Base-by-base conservation (phyloP, 2,329 filamentous ascomycete genomes). In the Penicillium glabrum region DNA sequence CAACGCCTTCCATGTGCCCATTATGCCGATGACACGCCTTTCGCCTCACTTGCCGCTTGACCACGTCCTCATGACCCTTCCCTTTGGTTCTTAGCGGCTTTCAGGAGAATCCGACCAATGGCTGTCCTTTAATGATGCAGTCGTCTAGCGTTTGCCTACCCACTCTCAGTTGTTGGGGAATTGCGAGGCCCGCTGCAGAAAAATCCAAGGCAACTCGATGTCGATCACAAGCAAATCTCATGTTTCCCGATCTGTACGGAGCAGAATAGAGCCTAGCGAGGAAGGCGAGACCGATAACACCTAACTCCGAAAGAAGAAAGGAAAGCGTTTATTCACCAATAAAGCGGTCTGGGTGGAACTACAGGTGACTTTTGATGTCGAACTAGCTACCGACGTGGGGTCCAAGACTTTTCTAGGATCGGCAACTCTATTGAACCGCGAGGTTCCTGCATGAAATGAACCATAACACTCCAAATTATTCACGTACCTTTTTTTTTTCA, bases 331-430 rank as follows among this genome's bases (percentile, higher is more conserved):
- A 2, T 27, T 46, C 19, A 13, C 23, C 10, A 46, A 46, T 27
- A 16, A 19, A 31, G 5, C 27, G n/a, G 26, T 10, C 26, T 9
- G 13, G 46, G 29, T 8, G 21, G 13, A 19, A 24, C 6, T 41
- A 19, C 26, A 37, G 46, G n/a, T 29, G 19, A n/a, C 19, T 49
- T 49, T 43, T 21, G 45, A 51, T 52, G 43, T 44, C 45, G 45
- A 37, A 39, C 19, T 53, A 58, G 53, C 59, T 59, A 63, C 56
- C 53, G 53, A 61, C 61, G 61, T 62, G 58, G 58, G 54, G 61
- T 53, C 29, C 33, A 54, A 39, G 51, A 21, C 51, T 54, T 54
- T 24, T 51, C 47, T 51, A 56, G 52, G 60, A 63, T 65, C 63
- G 57, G 49, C 63, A 66, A 65, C 59, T 60, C 47, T 62, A 62